These are phyloP conservation scores for Pichia heedii DNA, from an alignment of 805 yeast genomes.

Conservation along the genomic window DNA sequence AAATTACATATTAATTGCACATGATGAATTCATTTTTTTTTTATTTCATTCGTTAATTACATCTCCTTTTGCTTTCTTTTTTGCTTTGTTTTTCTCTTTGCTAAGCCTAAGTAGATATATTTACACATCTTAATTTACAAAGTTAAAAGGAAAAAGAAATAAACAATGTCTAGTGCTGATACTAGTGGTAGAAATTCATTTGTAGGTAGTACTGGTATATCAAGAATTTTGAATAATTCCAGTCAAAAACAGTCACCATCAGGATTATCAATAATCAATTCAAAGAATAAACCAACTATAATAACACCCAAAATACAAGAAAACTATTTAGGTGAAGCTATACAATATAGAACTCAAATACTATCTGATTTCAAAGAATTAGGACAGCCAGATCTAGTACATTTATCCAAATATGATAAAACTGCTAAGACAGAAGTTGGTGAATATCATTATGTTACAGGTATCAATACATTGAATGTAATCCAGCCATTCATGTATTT, in stretches of 20 bases:
- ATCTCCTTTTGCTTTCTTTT: no score
- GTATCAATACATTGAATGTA: conserved; percentile 43
- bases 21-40: no score
- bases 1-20: no score
- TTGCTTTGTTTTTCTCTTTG: no score
- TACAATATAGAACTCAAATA: conserved; percentile 38
- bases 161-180: background rate
- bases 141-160: no score
- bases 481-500: conserved; percentile 50
- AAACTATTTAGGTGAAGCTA: conserved; percentile 40
- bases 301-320: conserved; percentile 34
- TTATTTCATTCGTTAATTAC: no score
- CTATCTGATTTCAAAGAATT: conserved; percentile 40
- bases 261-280: conserved; percentile 1
- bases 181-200: background rate
- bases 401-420: conserved; percentile 35
- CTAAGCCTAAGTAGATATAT: no score
- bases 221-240: background rate
- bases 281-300: conserved; percentile 15
- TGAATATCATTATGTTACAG: conserved; percentile 45
- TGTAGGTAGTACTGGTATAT: background rate
- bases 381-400: conserved; percentile 72
- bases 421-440: conserved; percentile 40
- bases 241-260: background rate
- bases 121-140: no score